Conservation (phyloP, 345 rosid genomes). For the Salix suchowensis region DNA sequence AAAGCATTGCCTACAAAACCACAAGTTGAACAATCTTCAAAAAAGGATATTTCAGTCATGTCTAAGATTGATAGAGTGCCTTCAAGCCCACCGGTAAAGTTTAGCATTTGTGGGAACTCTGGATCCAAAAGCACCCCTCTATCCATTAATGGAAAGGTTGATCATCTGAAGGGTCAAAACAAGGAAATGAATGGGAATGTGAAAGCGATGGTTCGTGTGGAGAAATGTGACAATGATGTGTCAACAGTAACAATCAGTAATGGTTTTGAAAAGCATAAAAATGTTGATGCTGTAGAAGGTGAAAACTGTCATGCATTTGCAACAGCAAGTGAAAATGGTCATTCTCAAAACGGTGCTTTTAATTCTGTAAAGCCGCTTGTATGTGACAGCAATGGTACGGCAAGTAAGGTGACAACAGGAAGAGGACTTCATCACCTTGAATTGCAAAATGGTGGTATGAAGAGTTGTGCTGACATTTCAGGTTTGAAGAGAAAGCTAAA, state of each 20-base stretch:
- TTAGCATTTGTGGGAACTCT: slow-evolving; percentile 50
- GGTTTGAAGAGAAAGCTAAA: slow-evolving; percentile 44
- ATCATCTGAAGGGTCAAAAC: slow-evolving; percentile 38
- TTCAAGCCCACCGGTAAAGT: slow-evolving; percentile 46
- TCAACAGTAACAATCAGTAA: slow-evolving; percentile 24
- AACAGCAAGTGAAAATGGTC: slow-evolving; percentile 33
- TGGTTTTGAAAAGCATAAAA: slow-evolving; percentile 32
- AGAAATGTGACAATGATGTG: slow-evolving; percentile 40
- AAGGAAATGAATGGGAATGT: slow-evolving; percentile 33
- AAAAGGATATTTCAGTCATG: slow-evolving; percentile 31
- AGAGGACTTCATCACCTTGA: slow-evolving; percentile 28
- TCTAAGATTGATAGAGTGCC: slow-evolving; percentile 56
- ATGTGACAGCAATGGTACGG: slow-evolving; percentile 32
- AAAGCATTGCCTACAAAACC: slow-evolving; percentile 36
- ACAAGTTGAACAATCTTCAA: slow-evolving; percentile 34
- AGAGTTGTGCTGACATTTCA: slow-evolving; percentile 22
- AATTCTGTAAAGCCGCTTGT: slow-evolving; percentile 29
- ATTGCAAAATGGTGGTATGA: slow-evolving; percentile 29
- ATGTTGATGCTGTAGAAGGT: slow-evolving; percentile 32
- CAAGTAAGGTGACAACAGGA: slow-evolving; percentile 12
- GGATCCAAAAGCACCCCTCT: slow-evolving; percentile 46
- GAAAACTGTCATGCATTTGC: slow-evolving; percentile 12
- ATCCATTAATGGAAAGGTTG: slow-evolving; percentile 42
- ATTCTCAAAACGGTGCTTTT: slow-evolving; percentile 12
- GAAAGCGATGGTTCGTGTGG: slow-evolving; percentile 23